Evolutionary conservation across 2,329 filamentous ascomycete genomes (phyloP).

Genomic region (Lachnellula willkommii): DNA sequence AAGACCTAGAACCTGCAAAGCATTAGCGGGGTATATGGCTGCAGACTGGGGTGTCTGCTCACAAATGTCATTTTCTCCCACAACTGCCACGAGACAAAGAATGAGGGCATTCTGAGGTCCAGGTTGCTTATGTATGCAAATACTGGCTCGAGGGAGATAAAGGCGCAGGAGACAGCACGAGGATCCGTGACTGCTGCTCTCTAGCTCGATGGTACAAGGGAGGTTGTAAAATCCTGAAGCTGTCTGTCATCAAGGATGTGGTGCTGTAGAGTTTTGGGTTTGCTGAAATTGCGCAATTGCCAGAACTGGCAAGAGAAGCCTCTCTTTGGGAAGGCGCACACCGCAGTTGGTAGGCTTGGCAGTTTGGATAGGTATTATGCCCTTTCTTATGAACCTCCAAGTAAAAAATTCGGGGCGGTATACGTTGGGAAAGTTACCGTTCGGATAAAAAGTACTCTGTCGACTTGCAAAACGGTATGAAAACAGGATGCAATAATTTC

Average conservation of each 20-base stretch:
- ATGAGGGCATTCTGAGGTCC: constrained; percentile 31
- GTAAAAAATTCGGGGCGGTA: no score
- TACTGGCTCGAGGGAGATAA: no score
- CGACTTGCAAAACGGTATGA: no score
- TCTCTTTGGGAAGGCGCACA: neutral
- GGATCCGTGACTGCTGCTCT: no score
- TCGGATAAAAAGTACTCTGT: no score
- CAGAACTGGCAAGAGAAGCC: neutral
- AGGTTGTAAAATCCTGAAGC: neutral
- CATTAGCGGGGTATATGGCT: constrained; percentile 1
- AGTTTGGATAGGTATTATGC: neutral
- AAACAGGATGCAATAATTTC: neutral
- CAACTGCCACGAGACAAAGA: constrained; percentile 67
- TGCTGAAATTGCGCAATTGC: neutral
- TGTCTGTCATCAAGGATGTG: neutral
- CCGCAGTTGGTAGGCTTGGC: neutral
- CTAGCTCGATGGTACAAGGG: no score
- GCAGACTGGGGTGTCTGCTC: constrained; percentile 36
- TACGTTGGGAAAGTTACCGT: no score
- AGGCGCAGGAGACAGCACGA: no score
- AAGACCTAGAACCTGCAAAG: constrained; percentile 60
- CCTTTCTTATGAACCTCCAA: no score
- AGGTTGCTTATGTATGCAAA: no score
- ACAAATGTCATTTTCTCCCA: constrained; percentile 93
- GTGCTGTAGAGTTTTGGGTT: neutral